These are phyloP conservation scores for Magnusiomyces tetraspermus DNA, from an alignment of 1,139 yeast species.

Conservation along the genomic window DNA sequence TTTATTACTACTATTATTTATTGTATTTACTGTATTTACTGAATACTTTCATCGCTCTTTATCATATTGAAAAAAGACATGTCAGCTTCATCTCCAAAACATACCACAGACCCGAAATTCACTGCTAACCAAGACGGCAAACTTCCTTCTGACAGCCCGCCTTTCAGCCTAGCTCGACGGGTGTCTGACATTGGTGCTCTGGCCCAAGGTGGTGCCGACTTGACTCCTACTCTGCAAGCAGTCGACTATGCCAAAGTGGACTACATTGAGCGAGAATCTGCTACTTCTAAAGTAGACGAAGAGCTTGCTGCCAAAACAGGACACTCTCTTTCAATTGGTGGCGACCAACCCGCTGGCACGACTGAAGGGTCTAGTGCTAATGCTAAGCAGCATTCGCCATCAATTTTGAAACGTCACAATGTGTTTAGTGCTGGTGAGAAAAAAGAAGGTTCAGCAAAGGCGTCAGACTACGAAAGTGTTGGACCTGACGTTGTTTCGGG, in stretches of 20 bases:
- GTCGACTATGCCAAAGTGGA: neutral
- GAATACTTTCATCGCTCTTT: neutral
- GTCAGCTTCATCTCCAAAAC: neutral
- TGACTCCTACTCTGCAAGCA: neutral
- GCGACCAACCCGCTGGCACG: too few relatives aligned
- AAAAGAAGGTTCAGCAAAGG: too few relatives aligned
- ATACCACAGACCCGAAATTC: neutral
- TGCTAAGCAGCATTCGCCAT: too few relatives aligned
- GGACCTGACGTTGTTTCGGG: too few relatives aligned
- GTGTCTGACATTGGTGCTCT: constrained; percentile 3
- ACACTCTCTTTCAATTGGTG: too few relatives aligned
- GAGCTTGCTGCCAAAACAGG: neutral
- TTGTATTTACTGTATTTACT: neutral
- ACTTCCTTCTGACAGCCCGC: neutral
- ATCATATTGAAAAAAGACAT: neutral
- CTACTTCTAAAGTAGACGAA: neutral
- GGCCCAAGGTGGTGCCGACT: constrained; percentile 1
- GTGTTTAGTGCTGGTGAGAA: too few relatives aligned
- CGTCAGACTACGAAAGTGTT: too few relatives aligned
- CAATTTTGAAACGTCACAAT: too few relatives aligned
- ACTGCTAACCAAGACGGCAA: neutral
- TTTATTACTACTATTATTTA: too few relatives aligned
- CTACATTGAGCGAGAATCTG: neutral
- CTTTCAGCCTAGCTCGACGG: neutral
- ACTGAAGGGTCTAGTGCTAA: too few relatives aligned